These are phyloP conservation scores for Fomitiporia mediterranea DNA, from an alignment of 1,284 basidiomycete genomes.

Conservation along the genomic window DNA sequence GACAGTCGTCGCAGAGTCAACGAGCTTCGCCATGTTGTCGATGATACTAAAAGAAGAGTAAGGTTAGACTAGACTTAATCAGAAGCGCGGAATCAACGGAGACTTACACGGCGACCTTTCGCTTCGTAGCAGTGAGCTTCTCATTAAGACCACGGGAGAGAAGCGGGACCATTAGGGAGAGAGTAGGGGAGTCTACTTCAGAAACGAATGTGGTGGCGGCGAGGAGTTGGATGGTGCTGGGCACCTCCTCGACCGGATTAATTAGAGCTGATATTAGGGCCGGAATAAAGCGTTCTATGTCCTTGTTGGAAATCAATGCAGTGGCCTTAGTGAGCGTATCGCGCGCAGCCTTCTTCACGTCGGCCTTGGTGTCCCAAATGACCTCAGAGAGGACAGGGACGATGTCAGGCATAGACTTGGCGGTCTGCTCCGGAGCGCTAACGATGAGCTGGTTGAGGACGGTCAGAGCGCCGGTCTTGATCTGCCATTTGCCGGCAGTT, in stretches of 20 bases:
- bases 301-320: slow-evolving; percentile 97
- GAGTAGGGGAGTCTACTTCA: slow-evolving; percentile 98
- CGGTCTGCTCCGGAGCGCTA: slow-evolving; percentile 82
- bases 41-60: slow-evolving; percentile 56
- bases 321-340: slow-evolving; percentile 91
- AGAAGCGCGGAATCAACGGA: slow-evolving; percentile 18
- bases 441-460: slow-evolving; percentile 89
- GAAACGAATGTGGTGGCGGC: slow-evolving; percentile 99
- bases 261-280: slow-evolving; percentile 96
- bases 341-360: slow-evolving; percentile 99
- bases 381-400: slow-evolving; percentile 94
- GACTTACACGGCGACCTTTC: slow-evolving; percentile 89
- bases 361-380: slow-evolving; percentile 99
- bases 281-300: slow-evolving; percentile 98
- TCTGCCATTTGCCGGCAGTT: slow-evolving; percentile 98
- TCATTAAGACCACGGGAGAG: slow-evolving; percentile 93
- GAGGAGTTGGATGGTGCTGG: slow-evolving; percentile 93
- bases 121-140: slow-evolving; percentile 93
- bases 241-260: slow-evolving; percentile 99
- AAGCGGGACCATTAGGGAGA: slow-evolving; percentile 98
- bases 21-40: slow-evolving; percentile 99
- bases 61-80: slow-evolving; percentile 21
- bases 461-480: slow-evolving; percentile 89
- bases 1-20: slow-evolving; percentile 92
- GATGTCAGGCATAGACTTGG: slow-evolving; percentile 92